Evolutionary conservation across 805 yeast species (phyloP).

Genomic region (Wickerhamia fluorescens): DNA sequence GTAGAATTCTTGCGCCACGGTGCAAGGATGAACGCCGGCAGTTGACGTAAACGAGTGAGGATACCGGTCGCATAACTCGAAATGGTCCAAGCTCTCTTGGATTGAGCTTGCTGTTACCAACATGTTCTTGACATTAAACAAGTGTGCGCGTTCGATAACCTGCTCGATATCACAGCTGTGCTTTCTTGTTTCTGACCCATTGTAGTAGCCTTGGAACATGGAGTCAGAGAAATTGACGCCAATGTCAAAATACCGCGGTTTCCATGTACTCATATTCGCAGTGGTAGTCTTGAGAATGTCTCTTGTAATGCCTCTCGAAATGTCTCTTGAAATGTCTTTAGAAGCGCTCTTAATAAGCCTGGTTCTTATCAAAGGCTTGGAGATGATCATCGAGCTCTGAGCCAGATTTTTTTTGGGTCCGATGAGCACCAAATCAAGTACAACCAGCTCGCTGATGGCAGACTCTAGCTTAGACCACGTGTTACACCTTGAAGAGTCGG

Average conservation of each 20-base stretch:
- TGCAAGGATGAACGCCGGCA: constrained; percentile 94
- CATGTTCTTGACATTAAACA: constrained; percentile 58
- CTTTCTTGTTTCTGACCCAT: constrained; percentile 45
- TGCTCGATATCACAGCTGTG: constrained; percentile 62
- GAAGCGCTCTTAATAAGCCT: no score
- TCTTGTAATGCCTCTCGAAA: no score
- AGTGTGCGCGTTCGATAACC: constrained; percentile 61
- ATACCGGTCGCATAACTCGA: constrained; percentile 43
- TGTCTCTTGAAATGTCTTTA: no score
- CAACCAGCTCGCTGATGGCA: no score
- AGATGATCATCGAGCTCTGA: no score
- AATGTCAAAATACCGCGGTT: constrained; percentile 38
- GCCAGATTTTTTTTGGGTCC: no score
- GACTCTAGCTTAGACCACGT: no score
- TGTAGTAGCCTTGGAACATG: constrained; percentile 79
- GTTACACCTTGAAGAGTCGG: constrained; percentile 17
- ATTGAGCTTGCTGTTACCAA: constrained; percentile 81
- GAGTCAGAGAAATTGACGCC: constrained; percentile 79
- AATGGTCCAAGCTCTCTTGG: constrained; percentile 55
- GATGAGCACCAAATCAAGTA: no score
- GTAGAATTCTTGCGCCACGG: constrained; percentile 46
- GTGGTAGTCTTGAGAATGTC: no score
- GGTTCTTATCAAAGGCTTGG: no score
- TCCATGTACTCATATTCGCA: constrained; percentile 15
- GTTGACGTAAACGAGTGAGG: constrained; percentile 48